Evolutionary conservation across 2,329 filamentous ascomycete species (phyloP).

Genomic region (Metarhizium humberi): DNA sequence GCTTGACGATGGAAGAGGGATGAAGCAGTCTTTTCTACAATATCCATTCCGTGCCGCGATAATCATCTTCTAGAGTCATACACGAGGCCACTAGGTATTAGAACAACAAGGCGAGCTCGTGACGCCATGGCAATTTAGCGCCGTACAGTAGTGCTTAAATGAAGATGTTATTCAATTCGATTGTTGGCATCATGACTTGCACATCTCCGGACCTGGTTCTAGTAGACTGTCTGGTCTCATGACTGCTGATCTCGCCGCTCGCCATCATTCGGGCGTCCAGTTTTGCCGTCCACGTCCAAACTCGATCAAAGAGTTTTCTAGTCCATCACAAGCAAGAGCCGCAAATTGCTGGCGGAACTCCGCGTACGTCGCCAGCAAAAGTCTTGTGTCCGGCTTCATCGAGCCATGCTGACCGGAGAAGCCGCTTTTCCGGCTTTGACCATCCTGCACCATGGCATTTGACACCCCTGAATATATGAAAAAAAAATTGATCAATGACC

Average conservation of each 20-base stretch:
- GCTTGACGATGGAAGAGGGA: constrained; percentile 9
- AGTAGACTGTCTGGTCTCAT: constrained; percentile 30
- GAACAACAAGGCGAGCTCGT: constrained; percentile 17
- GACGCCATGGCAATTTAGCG: constrained; percentile 18
- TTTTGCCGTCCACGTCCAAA: constrained; percentile 34
- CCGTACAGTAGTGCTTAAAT: constrained; percentile 25
- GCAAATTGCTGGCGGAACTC: constrained; percentile 27
- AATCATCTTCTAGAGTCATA: constrained; percentile 5
- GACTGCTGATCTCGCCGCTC: constrained; percentile 32
- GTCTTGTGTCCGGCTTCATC: background rate
- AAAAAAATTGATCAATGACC: too few species aligned
- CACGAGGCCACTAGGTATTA: constrained; percentile 7
- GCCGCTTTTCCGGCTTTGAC: constrained; percentile 30
- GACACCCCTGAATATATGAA: constrained; percentile 29
- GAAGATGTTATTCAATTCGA: constrained; percentile 27
- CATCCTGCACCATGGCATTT: constrained; percentile 36
- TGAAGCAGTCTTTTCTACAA: background rate
- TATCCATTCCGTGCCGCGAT: background rate
- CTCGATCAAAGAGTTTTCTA: constrained; percentile 30
- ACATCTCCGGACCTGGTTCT: constrained; percentile 30
- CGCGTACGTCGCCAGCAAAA: constrained; percentile 17
- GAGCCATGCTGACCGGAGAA: constrained; percentile 14
- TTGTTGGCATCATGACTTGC: constrained; percentile 25
- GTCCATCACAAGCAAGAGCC: constrained; percentile 26
- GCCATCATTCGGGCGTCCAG: constrained; percentile 22